Base-by-base conservation (phyloP, 192 early-diverging fungal genomes). In the Entrophospora sp. region DNA sequence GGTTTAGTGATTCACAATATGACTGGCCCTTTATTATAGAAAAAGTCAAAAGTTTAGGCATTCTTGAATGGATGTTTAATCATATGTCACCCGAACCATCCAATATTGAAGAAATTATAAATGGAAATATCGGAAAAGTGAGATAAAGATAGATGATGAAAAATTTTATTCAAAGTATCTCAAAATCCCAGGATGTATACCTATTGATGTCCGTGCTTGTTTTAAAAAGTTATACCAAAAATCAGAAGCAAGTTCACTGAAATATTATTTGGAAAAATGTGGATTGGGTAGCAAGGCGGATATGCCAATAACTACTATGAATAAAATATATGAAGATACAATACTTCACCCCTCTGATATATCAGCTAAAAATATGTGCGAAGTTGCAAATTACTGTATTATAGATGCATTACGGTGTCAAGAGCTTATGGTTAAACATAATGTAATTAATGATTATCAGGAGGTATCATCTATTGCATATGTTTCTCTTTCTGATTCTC, bases 381-480 rank as follows among this genome's bases (percentile, higher is more conserved):
- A 59, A 59, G 57, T 59, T 7, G 57, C 57, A 6, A 13, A 59
- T 38, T 59, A 59, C 38, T 59, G 57, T 36, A 40, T 59, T 59
- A 59, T 59, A 6, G 57, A 59, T 28, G 16, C 60, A 30, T 7
- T 61, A 25, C 22, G 60, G 7, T 61, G 40, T 30, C 40, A 43
- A 28, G 1, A 28, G 40, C 31, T 61, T 30, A 61, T 61, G 60
- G 40, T 61, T n/a, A 45, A 61, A 42, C 57, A 27, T 36, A 59
- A 59, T 40, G 57, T 25, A 59, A 59, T 59, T 40, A 59, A 59
- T 18, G 37, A 59, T 7, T 61, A 44, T 18, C 24, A 42, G 16
- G 60, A 61, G 42, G 13, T 61, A 4, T 24, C 42, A 45, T 44
- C 22, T 44, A 20, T 61, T 30, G 40, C 60, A 1, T 61, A 30